phyloP scores from a whole-genome alignment of 192 early-diverging fungal species.

The Phlyctochytrium arcticum region DNA sequence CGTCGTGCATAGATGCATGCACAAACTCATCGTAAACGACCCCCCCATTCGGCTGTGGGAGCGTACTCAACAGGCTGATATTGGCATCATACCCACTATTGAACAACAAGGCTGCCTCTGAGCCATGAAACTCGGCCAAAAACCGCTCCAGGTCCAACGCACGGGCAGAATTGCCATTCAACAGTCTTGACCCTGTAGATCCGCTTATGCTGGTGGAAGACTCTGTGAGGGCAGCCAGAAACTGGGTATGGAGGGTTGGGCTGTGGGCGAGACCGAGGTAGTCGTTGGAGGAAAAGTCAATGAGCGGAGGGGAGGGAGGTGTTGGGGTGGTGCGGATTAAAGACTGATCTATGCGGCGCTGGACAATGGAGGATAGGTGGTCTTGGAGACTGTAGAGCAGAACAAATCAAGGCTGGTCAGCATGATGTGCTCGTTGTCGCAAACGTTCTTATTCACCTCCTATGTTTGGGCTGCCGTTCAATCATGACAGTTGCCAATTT shows the following conservation, averaged over 20 bases:
- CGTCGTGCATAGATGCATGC: slow-evolving; percentile 83
- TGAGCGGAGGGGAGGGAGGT: not conserved
- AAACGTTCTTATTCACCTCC: no score
- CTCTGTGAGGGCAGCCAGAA: slow-evolving; percentile 40
- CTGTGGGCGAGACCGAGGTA: slow-evolving; percentile 68
- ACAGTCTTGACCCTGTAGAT: slow-evolving; percentile 72
- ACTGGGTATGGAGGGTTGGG: slow-evolving; percentile 38
- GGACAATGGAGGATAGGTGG: not conserved
- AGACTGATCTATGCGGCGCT: not conserved
- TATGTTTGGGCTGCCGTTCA: no score
- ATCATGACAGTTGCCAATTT: no score
- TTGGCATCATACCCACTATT: slow-evolving; percentile 90
- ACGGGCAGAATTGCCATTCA: slow-evolving; percentile 66
- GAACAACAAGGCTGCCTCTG: slow-evolving; percentile 62
- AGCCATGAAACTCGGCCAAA: slow-evolving; percentile 62
- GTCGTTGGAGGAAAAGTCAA: slow-evolving; percentile 81
- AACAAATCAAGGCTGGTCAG: no score
- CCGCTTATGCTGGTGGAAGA: slow-evolving; percentile 43
- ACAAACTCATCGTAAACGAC: slow-evolving; percentile 70
- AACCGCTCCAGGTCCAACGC: slow-evolving; percentile 58
- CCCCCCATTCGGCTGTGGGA: slow-evolving; percentile 62
- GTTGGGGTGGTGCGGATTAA: slow-evolving; percentile 8
- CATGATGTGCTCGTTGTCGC: no score
- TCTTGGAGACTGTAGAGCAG: no score
- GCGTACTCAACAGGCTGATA: slow-evolving; percentile 57